Conservation (phyloP, 352 stramenopile genomes). For the Nothophytophthora sp. region DNA sequence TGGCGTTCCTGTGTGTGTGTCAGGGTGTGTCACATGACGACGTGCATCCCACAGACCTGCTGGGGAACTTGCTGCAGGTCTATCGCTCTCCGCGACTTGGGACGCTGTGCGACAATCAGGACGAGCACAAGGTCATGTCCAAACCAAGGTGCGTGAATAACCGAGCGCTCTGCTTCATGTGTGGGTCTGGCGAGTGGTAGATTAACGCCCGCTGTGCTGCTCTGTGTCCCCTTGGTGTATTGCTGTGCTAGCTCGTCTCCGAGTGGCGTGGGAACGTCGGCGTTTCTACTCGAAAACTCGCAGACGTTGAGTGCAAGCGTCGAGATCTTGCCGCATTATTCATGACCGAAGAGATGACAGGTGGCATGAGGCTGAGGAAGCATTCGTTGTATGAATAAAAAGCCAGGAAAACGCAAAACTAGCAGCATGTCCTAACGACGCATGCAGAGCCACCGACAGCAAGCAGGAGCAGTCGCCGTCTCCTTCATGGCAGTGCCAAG, state of each 20-base stretch:
- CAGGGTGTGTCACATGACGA: constrained; percentile 43
- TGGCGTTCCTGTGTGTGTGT: constrained; percentile 52
- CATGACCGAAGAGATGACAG: constrained; percentile 14
- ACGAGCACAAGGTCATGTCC: constrained; percentile 4
- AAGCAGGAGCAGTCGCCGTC: constrained; percentile 3
- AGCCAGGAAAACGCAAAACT: constrained; percentile 16
- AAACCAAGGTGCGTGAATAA: constrained; percentile 21
- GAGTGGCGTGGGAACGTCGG: constrained; percentile 19
- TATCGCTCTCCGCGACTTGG: constrained; percentile 44
- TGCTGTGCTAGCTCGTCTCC: not conserved
- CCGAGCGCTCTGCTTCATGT: no score
- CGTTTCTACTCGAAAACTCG: constrained; percentile 42
- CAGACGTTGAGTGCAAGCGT: constrained; percentile 50
- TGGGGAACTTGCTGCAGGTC: constrained; percentile 69
- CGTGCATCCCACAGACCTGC: constrained; percentile 54
- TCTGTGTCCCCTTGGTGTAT: not conserved
- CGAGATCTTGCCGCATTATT: constrained; percentile 73
- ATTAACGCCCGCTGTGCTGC: not conserved
- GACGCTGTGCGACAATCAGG: constrained; percentile 39
- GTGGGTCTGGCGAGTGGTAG: not conserved
- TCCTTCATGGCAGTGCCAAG: not conserved
- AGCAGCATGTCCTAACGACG: constrained; percentile 31
- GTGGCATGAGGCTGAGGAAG: not conserved
- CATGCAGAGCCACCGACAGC: constrained; percentile 19
- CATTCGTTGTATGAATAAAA: constrained; percentile 33